Base-by-base conservation (phyloP, 2,329 filamentous ascomycete species). In the Alternaria triticina region DNA sequence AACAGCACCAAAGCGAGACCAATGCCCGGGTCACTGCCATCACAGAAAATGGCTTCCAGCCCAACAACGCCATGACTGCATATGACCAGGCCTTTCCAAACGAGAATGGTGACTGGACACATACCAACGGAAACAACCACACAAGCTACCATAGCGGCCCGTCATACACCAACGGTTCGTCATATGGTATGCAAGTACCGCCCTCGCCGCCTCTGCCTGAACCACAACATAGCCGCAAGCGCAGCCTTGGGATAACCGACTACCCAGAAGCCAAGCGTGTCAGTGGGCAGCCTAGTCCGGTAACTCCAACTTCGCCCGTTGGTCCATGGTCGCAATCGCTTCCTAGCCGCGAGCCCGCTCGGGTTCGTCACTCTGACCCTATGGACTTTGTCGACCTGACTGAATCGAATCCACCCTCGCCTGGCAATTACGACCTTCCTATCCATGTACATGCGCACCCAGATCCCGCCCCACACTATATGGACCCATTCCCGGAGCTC, bases 211-310 rank as follows among this genome's bases (percentile, higher is more conserved):
- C 58, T 47, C 47, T 23, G 17, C 51, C 44, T n/a, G 46, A 47
- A 43, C 36, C 65, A 13, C 54, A 57, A 9, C 51, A 57, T 20
- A 69, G 64, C 36, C 73, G 72, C 23, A 77, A 78, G 60, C 74
- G 75, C 7, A 72, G 65, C 30, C 59, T 72, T 6, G 73, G 63
- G 17, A 59, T 64, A 20, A 52, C 59, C 27, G 67, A 71, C 11
- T 60, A 57, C 28, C 69, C 72, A 12, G 69, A 75, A 9, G 66
- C 72, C 4, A 76, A 77, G 61, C 71, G 73, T 44, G 52, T 68
- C 51, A 77, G 73, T 57, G 43, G 56, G 6, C 71, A 71, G 33
- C 61, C 68, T 6, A 74, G 71, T 28, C 73, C 72, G 1, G 45
- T 61, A 6, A 73, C 71, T 4, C 71, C 76, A 23, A 63, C 64